phyloP scores from a whole-genome alignment of 1,284 basidiomycete species.

The Boletus austroedulis region DNA sequence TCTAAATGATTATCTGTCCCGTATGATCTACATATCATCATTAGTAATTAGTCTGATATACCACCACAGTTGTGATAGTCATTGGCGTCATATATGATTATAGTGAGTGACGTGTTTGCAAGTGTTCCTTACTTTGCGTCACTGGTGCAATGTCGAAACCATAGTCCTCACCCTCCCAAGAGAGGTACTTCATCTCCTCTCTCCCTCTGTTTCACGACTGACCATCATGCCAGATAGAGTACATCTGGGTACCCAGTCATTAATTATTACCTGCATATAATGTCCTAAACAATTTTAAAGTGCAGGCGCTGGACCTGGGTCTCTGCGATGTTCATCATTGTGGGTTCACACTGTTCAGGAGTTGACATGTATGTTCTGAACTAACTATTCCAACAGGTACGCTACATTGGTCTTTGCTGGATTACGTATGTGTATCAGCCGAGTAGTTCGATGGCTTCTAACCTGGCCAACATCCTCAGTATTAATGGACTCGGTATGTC shows the following conservation, averaged over 20 bases:
- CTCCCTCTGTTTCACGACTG: no score
- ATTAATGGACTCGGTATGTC: neutral
- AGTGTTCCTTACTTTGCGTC: no score
- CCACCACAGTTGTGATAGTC: no score
- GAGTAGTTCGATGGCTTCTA: neutral
- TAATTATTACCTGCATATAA: neutral
- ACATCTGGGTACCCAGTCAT: neutral
- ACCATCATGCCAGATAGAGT: neutral
- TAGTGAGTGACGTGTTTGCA: no score
- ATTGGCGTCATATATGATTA: no score
- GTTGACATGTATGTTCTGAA: neutral
- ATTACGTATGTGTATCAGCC: neutral
- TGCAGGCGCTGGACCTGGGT: neutral
- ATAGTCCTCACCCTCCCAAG: no score
- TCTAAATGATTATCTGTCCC: no score
- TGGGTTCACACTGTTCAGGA: neutral
- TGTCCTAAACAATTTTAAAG: neutral
- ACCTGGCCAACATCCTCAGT: neutral
- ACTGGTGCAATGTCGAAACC: no score
- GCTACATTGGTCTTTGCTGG: neutral
- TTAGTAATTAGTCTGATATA: no score
- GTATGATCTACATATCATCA: no score
- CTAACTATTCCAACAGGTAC: neutral
- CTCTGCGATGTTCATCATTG: neutral
- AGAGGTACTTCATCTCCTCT: no score